Evolutionary conservation across 192 early-diverging fungal genomes (phyloP), one percentile per base, ranked within the genome.

Genomic region (Chytriomyces confervae): DNA sequence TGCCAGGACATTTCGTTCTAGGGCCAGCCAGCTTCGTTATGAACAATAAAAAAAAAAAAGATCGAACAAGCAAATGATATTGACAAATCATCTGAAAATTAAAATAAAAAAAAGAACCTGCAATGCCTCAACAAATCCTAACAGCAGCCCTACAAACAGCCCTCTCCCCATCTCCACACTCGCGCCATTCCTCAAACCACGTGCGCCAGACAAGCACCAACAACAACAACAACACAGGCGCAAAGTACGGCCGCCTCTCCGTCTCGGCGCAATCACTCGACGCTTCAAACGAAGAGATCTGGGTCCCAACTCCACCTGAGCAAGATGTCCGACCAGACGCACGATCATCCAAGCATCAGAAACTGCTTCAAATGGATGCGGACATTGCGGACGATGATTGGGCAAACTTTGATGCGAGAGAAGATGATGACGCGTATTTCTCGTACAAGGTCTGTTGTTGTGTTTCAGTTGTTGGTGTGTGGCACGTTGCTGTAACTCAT

Each of bases 211-310:
- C 29, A 36, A 36, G 53, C 53, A 57, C 53, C 18, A 18, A 8
- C 13, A 57, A 20, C 53, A 57, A 36, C 29, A 36, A 36, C 29
- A 36, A 36, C 29, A 36, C 29, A 36, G 2, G 20, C 29, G 29
- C 29, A 36, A 36, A 36, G 29, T 36, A 36, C 29, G 29, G 29
- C 29, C 29, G 29, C 1, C 29, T 36, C 29, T 36, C 29, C 0
- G 29, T 36, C 29, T 36, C 53, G 53, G 53, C 53, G 53, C 13
- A 11, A 20, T 57, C 53, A 20, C 53, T 57, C 1, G 53, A 57
- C 53, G 53, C 53, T 57, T 44, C 24, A 9, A 49, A 61, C 73
- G 73, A 75, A 61, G 73, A 75, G 62, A 75, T 75, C 3, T 75
- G 73, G 73, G 44, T 23, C 45, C 62, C 60, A 24, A 20, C 61